Conservation (phyloP, 352 stramenopile species). For the Phytophthora melonis region DNA sequence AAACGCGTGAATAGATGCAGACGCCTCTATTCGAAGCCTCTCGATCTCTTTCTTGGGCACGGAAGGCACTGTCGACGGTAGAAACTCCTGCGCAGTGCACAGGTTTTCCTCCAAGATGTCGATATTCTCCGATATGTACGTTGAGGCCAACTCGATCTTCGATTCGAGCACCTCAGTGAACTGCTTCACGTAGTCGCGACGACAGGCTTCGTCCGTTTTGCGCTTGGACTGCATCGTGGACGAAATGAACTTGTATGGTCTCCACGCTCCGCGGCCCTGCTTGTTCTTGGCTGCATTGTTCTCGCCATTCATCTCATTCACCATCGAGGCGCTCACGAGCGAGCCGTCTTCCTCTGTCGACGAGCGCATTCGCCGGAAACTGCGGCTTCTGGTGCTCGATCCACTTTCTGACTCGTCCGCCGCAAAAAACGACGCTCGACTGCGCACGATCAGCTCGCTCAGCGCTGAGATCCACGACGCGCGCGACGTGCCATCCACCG, state of each 20-base stretch:
- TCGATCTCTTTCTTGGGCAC: slow-evolving; percentile 71
- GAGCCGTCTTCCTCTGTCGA: slow-evolving; percentile 66
- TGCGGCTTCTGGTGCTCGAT: slow-evolving; percentile 53
- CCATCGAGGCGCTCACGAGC: slow-evolving; percentile 39
- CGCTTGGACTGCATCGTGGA: slow-evolving; percentile 77
- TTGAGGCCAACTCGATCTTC: slow-evolving; percentile 49
- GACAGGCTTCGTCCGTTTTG: slow-evolving; percentile 48
- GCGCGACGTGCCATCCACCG: slow-evolving; percentile 63
- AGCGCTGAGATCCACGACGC: slow-evolving; percentile 79
- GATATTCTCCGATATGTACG: slow-evolving; percentile 71
- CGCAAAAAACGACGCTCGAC: slow-evolving; percentile 76
- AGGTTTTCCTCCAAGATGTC: slow-evolving; percentile 81
- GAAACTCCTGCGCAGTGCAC: slow-evolving; percentile 59
- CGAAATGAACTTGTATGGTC: slow-evolving; percentile 80
- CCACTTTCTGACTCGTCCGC: slow-evolving; percentile 75
- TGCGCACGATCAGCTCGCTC: slow-evolving; percentile 85
- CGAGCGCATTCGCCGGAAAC: slow-evolving; percentile 62
- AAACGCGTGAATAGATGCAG: slow-evolving; percentile 54
- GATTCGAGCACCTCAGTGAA: slow-evolving; percentile 55
- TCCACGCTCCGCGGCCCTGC: slow-evolving; percentile 53
- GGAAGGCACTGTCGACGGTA: slow-evolving; percentile 61
- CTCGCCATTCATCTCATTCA: slow-evolving; percentile 38
- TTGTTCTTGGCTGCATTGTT: slow-evolving; percentile 34
- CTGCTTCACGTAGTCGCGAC: slow-evolving; percentile 61
- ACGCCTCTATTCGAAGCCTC: slow-evolving; percentile 52